phyloP scores from a whole-genome alignment of 345 rosid genomes.

The Kernera saxatilis region DNA sequence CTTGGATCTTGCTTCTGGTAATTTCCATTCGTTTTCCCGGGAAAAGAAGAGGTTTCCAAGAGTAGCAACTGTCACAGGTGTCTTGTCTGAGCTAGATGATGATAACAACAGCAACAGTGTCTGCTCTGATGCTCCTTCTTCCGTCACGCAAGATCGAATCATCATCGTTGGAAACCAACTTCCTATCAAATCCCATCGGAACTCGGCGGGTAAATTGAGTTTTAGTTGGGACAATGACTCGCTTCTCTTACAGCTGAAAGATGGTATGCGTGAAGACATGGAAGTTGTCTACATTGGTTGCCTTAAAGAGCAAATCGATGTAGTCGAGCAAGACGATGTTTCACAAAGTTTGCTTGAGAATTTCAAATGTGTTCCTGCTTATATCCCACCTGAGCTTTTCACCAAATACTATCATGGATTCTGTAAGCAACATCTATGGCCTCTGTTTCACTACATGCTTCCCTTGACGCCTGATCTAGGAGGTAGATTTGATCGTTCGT shows the following conservation, averaged over 20 bases:
- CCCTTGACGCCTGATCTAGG: slow-evolving; percentile 89
- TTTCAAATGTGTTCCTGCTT: slow-evolving; percentile 94
- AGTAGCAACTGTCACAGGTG: slow-evolving; percentile 87
- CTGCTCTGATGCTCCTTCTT: slow-evolving; percentile 82
- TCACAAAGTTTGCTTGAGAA: slow-evolving; percentile 75
- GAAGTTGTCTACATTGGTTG: slow-evolving; percentile 92
- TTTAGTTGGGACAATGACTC: slow-evolving; percentile 96
- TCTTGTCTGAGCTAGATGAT: slow-evolving; percentile 76
- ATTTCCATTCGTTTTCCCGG: slow-evolving; percentile 45
- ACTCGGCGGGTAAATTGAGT: slow-evolving; percentile 43
- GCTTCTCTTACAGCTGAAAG: slow-evolving; percentile 86
- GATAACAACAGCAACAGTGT: slow-evolving; percentile 60
- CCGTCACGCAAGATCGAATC: slow-evolving; percentile 69
- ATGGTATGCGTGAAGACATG: slow-evolving; percentile 80
- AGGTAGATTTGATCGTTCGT: slow-evolving; percentile 77
- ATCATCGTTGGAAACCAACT: slow-evolving; percentile 94
- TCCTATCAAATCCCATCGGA: slow-evolving; percentile 61
- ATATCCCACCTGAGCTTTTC: slow-evolving; percentile 66
- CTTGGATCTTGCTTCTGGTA: slow-evolving; percentile 81
- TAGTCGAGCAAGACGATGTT: slow-evolving; percentile 70
- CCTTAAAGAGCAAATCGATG: slow-evolving; percentile 64
- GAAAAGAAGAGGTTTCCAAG: slow-evolving; percentile 81
- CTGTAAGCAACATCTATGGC: slow-evolving; percentile 94
- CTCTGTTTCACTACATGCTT: slow-evolving; percentile 94
- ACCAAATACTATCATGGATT: slow-evolving; percentile 87